A percentile compares a stretch with the other conserved stretches of the same genome.
Conservation (phyloP, 352 stramenopile species). For the Halophytophthora polymorphica region DNA sequence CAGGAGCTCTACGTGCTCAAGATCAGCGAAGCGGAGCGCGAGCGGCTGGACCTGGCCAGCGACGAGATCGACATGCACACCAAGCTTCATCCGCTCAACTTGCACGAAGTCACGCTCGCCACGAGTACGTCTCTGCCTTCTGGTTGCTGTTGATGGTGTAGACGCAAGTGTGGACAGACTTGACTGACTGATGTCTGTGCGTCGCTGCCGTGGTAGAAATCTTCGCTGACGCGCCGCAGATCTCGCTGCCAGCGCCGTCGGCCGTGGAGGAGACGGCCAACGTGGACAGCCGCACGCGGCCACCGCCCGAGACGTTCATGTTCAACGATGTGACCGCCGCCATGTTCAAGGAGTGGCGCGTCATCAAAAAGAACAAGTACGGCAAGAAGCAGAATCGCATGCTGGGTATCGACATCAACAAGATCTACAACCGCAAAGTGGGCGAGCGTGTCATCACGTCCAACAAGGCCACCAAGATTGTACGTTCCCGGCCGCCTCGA, state of each 20-base stretch:
- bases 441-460: constrained; percentile 88
- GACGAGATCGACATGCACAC: constrained; percentile 89
- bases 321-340: constrained; percentile 88
- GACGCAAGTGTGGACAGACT: background rate
- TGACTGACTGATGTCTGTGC: constrained; percentile 4
- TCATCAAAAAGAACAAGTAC: constrained; percentile 92
- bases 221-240: constrained; percentile 80
- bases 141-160: background rate
- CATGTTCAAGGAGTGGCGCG: constrained; percentile 90
- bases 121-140: constrained; percentile 54
- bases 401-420: constrained; percentile 86
- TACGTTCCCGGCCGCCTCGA: constrained; percentile 33
- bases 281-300: constrained; percentile 62
- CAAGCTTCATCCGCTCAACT: constrained; percentile 74
- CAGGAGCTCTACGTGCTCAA: constrained; percentile 89
- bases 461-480: constrained; percentile 86
- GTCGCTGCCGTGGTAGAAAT: constrained; percentile 48
- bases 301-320: constrained; percentile 87
- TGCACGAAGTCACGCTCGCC: constrained; percentile 84
- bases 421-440: constrained; percentile 90
- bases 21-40: constrained; percentile 80
- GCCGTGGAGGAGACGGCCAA: constrained; percentile 64
- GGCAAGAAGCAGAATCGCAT: constrained; percentile 88
- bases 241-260: constrained; percentile 60
- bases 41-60: constrained; percentile 74